phyloP scores from a whole-genome alignment of 2,329 filamentous ascomycete species.

The Fusarium odoratissimum region DNA sequence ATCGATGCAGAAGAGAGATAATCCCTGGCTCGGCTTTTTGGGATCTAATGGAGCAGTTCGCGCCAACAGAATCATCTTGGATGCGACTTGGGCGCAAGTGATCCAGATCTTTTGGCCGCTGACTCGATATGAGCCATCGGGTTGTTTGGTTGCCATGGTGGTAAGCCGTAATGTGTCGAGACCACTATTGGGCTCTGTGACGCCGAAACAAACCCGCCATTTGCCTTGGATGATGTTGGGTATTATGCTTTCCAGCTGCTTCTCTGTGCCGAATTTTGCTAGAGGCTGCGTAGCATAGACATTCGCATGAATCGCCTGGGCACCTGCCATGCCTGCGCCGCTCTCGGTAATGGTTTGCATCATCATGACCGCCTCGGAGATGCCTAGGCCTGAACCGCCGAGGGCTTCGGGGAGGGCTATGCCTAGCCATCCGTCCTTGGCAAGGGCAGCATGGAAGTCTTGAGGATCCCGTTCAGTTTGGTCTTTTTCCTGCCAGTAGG shows the following conservation, averaged over 20 bases:
- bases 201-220: constrained; percentile 82
- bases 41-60: constrained; percentile 78
- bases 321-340: constrained; percentile 81
- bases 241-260: constrained; percentile 73
- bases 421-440: constrained; percentile 82
- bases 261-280: constrained; percentile 75
- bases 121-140: constrained; percentile 72
- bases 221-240: constrained; percentile 78
- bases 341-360: constrained; percentile 83
- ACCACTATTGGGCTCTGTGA: constrained; percentile 84
- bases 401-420: constrained; percentile 81
- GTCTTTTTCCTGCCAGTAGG: constrained; percentile 82
- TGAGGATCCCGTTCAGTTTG: constrained; percentile 76
- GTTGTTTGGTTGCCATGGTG: constrained; percentile 68
- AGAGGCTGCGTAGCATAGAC: constrained; percentile 82
- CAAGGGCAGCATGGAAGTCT: constrained; percentile 80
- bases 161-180: constrained; percentile 80
- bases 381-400: constrained; percentile 81
- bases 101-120: constrained; percentile 92
- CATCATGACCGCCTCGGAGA: constrained; percentile 88
- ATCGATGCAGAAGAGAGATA: constrained; percentile 85
- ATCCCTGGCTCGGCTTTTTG: constrained; percentile 77
- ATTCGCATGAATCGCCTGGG: constrained; percentile 72
- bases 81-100: constrained; percentile 83
- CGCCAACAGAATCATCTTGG: constrained; percentile 85